A percentile compares a stretch with the other conserved stretches of the same genome.
Evolutionary conservation across 441 rosid genomes (phyloP).

Genomic region (Melianthus villosus): DNA sequence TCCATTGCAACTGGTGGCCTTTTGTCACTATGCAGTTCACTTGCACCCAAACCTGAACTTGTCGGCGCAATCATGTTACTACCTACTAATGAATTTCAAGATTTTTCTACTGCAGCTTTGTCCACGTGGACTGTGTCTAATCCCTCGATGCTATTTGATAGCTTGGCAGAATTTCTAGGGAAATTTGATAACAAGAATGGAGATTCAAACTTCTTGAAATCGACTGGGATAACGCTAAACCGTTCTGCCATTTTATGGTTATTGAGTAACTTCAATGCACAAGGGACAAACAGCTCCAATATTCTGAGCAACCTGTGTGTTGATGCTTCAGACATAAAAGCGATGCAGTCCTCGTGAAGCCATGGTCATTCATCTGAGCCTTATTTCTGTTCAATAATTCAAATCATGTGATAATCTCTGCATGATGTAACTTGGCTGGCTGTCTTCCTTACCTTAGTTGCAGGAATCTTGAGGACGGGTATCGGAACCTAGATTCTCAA

Average conservation of each 20-base stretch:
- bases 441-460: no score
- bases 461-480: no score
- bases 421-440: no score
- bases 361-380: no score
- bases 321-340: conserved; percentile 4
- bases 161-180: conserved; percentile 24
- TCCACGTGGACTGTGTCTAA: conserved; percentile 27
- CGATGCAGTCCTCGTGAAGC: no score
- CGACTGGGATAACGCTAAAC: conserved; percentile 17
- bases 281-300: conserved; percentile 17
- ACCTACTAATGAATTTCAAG: conserved; percentile 23
- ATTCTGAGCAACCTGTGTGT: conserved; percentile 13
- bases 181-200: conserved; percentile 14
- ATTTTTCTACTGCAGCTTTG: conserved; percentile 25
- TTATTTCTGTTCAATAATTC: no score
- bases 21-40: conserved; percentile 21
- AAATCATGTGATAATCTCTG: no score
- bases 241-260: conserved; percentile 27
- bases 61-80: conserved; percentile 27
- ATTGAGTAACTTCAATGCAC: conserved; percentile 17
- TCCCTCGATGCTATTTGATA: conserved; percentile 24
- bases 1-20: conserved; percentile 36
- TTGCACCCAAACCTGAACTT: conserved; percentile 28
- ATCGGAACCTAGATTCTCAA: no score
- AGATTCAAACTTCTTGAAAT: conserved; percentile 3